A percentile compares a stretch with the other conserved stretches of the same genome.
These are phyloP conservation scores for Choricystis sp. DNA, from an alignment of 139 green algal genomes.

Conservation along the genomic window DNA sequence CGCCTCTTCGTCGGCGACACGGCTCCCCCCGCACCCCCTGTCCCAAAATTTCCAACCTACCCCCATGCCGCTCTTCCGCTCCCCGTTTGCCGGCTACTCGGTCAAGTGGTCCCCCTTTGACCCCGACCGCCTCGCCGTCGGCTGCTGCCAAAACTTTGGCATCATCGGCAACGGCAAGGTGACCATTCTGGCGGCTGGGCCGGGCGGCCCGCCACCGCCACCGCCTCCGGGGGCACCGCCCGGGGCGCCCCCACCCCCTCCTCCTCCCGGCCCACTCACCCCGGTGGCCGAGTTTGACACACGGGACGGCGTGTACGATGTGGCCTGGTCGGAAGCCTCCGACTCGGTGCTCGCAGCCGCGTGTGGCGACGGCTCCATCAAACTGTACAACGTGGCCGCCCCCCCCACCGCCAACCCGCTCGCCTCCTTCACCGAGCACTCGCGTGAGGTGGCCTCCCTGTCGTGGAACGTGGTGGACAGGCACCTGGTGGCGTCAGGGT, in stretches of 20 bases:
- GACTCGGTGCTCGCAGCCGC: constrained; percentile 84
- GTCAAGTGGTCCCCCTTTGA: constrained; percentile 85
- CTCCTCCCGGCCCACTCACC: constrained; percentile 40
- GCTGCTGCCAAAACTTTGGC: constrained; percentile 92
- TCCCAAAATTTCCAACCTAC: no score
- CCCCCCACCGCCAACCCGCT: constrained; percentile 71
- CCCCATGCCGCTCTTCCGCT: constrained; percentile 49
- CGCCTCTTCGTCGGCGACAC: no score
- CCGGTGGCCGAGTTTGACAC: constrained; percentile 82
- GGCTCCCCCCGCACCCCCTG: no score
- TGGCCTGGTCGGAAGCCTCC: constrained; percentile 82
- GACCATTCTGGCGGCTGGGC: constrained; percentile 59
- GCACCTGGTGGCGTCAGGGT: constrained; percentile 73
- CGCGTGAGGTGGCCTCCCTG: constrained; percentile 61
- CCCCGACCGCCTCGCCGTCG: constrained; percentile 65
- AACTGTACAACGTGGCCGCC: constrained; percentile 71
- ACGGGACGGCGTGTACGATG: constrained; percentile 90
- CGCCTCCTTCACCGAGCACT: constrained; percentile 71
- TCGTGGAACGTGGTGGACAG: constrained; percentile 73
- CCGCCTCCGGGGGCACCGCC: no score
- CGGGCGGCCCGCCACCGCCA: no score
- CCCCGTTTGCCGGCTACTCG: constrained; percentile 57
- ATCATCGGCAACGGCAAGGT: constrained; percentile 92
- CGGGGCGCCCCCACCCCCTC: no score
- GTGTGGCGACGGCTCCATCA: constrained; percentile 84